A percentile compares a stretch with the other conserved stretches of the same genome.
phyloP scores from a whole-genome alignment of 2,329 filamentous ascomycete species.

The Cercospora sp. region DNA sequence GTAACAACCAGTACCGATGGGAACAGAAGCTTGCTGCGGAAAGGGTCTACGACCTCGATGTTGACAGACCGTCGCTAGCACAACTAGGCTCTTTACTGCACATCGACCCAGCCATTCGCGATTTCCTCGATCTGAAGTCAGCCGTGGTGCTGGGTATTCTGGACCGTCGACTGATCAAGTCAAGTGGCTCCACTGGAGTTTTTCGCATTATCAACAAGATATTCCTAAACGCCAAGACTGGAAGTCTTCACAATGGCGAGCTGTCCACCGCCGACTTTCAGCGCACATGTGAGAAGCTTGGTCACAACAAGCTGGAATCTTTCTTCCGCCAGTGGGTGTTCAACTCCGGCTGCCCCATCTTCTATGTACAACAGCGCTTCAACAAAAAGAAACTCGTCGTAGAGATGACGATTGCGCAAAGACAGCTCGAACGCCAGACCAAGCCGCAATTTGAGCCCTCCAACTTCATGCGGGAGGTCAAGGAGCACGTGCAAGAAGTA shows the following conservation, averaged over 20 bases:
- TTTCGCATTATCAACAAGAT: slow-evolving; percentile 82
- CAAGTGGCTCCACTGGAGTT: slow-evolving; percentile 79
- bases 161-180: slow-evolving; percentile 86
- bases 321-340: slow-evolving; percentile 96
- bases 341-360: slow-evolving; percentile 83
- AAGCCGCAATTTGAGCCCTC: slow-evolving; percentile 64
- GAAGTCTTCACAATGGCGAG: slow-evolving; percentile 68
- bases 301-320: slow-evolving; percentile 79
- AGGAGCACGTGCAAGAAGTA: slow-evolving; percentile 73
- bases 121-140: slow-evolving; percentile 89
- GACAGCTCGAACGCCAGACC: slow-evolving; percentile 59
- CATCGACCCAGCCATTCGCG: slow-evolving; percentile 79
- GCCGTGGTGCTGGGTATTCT: slow-evolving; percentile 90
- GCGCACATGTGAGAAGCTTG: slow-evolving; percentile 81
- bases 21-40: slow-evolving; percentile 84
- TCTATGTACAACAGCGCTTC: slow-evolving; percentile 83
- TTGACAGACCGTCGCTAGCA: slow-evolving; percentile 77
- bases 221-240: slow-evolving; percentile 81
- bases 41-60: slow-evolving; percentile 75
- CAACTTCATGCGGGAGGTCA: slow-evolving; percentile 80
- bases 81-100: slow-evolving; percentile 76
- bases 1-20: slow-evolving; percentile 92
- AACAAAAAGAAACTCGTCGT: slow-evolving; percentile 98
- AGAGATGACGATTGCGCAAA: slow-evolving; percentile 84
- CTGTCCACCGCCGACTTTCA: slow-evolving; percentile 77